phyloP scores from a whole-genome alignment of 768 basidiomycete species.

The Tricholoma sp. region DNA sequence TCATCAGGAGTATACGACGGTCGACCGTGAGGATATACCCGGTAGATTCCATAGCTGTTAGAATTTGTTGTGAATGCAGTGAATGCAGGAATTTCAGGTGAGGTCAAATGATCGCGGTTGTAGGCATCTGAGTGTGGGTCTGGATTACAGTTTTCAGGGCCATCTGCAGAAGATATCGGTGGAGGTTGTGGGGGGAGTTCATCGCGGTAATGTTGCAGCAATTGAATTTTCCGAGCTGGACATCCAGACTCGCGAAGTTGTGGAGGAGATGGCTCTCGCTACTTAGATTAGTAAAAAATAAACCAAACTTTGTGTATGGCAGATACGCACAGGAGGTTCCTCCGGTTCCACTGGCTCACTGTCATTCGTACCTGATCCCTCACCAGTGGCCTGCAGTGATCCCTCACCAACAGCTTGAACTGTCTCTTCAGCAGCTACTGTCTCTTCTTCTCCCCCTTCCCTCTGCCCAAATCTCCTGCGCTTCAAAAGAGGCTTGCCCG shows the following conservation, averaged over 20 bases:
- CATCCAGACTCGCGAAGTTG: background rate
- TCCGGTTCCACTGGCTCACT: background rate
- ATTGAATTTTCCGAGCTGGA: background rate
- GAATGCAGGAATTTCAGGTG: too few species aligned
- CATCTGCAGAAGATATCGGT: background rate
- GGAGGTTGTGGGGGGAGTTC: background rate
- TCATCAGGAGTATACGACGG: too few species aligned
- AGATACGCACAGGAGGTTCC: background rate
- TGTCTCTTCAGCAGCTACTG: background rate
- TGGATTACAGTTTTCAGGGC: background rate
- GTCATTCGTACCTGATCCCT: background rate
- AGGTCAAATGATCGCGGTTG: too few species aligned
- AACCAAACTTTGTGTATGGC: background rate
- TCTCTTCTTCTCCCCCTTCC: background rate
- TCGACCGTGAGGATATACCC: background rate
- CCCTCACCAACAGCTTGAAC: background rate
- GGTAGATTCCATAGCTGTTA: constrained; percentile 5
- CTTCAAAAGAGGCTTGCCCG: background rate
- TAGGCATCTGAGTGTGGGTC: background rate
- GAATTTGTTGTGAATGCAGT: background rate
- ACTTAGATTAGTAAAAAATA: background rate
- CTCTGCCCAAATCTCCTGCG: background rate
- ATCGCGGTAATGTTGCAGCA: background rate
- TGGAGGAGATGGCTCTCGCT: background rate
- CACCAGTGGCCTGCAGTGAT: background rate